A percentile compares a stretch with the other conserved stretches of the same genome.
phyloP scores from a whole-genome alignment of 1,139 yeast genomes.

The Trichomonascaceae sp. region DNA sequence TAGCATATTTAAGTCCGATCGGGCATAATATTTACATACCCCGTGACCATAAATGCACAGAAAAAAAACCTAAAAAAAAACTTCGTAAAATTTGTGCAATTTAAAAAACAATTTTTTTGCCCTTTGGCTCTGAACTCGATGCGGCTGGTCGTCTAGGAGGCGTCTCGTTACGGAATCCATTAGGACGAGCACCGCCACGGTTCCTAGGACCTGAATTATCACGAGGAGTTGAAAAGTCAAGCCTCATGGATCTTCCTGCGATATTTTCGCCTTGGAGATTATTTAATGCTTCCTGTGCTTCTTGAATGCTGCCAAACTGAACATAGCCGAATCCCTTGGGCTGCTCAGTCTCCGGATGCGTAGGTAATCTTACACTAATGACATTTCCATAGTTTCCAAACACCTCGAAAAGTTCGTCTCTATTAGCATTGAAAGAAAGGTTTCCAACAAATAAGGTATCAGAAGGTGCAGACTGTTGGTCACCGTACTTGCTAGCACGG shows the following conservation, averaged over 20 bases:
- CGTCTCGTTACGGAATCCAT: slow-evolving; percentile 17
- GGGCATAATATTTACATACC: background rate
- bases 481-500: slow-evolving; percentile 88
- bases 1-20: background rate
- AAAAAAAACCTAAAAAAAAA: background rate
- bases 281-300: slow-evolving; percentile 84
- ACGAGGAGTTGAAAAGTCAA: slow-evolving; percentile 92
- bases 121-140: slow-evolving; percentile 23
- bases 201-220: slow-evolving; percentile 41
- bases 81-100: background rate
- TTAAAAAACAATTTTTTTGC: slow-evolving; percentile 29
- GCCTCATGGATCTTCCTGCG: slow-evolving; percentile 90
- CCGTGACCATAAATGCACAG: background rate
- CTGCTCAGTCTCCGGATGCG: slow-evolving; percentile 97
- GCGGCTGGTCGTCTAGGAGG: slow-evolving; percentile 21
- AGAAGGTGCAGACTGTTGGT: slow-evolving; percentile 82
- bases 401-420: slow-evolving; percentile 65
- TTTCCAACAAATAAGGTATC: slow-evolving; percentile 96
- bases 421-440: slow-evolving; percentile 81
- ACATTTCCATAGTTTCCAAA: slow-evolving; percentile 78
- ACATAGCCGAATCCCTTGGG: slow-evolving; percentile 99
- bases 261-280: slow-evolving; percentile 84
- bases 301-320: slow-evolving; percentile 79
- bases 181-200: slow-evolving; percentile 34
- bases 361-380: slow-evolving; percentile 87